Percentiles rank a stretch among this genome's conserved stretches.
Conservation (phyloP, 2,329 filamentous ascomycete species). For the Penicillium sp. region DNA sequence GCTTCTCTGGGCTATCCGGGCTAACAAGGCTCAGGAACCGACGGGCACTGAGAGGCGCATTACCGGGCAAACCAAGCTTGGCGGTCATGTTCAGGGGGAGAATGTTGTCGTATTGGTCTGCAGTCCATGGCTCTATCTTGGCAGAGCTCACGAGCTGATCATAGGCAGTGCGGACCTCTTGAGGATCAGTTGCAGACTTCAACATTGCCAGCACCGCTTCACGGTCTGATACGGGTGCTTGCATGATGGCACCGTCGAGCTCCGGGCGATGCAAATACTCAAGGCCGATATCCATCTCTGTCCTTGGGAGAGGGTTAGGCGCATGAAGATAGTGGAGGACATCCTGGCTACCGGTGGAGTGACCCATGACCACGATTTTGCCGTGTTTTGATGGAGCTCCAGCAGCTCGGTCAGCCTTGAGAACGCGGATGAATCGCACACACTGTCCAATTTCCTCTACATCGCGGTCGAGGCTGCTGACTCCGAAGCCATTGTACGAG, state of each 20-base stretch:
- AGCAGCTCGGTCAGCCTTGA: slow-evolving; percentile 24
- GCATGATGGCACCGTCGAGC: slow-evolving; percentile 71
- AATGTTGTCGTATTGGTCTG: slow-evolving; percentile 25
- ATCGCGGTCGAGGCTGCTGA: slow-evolving; percentile 50
- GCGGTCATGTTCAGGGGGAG: slow-evolving; percentile 34
- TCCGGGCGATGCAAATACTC: slow-evolving; percentile 42
- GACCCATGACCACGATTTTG: slow-evolving; percentile 63
- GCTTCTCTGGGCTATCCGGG: slow-evolving; percentile 48
- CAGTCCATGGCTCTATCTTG: slow-evolving; percentile 23
- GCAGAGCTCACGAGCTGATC: slow-evolving; percentile 34
- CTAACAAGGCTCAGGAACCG: slow-evolving; percentile 56
- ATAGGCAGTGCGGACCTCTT: slow-evolving; percentile 26
- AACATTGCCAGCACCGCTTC: slow-evolving; percentile 51
- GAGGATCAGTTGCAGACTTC: slow-evolving; percentile 11
- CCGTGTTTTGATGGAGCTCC: slow-evolving; percentile 24
- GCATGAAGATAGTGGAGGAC: slow-evolving; percentile 58
- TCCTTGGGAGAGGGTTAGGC: slow-evolving; percentile 35
- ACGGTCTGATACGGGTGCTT: slow-evolving; percentile 73
- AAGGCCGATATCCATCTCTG: slow-evolving; percentile 24
- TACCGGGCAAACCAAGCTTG: slow-evolving; percentile 28
- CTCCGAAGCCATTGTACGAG: slow-evolving; percentile 53
- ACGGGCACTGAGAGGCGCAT: slow-evolving; percentile 50
- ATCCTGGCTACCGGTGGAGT: slow-evolving; percentile 66
- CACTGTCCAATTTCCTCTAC: slow-evolving; percentile 50
- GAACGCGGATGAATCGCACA: slow-evolving; percentile 47